These are phyloP conservation scores for Leishmania tarentolae DNA, from an alignment of 208 protist species.

Conservation along the genomic window DNA sequence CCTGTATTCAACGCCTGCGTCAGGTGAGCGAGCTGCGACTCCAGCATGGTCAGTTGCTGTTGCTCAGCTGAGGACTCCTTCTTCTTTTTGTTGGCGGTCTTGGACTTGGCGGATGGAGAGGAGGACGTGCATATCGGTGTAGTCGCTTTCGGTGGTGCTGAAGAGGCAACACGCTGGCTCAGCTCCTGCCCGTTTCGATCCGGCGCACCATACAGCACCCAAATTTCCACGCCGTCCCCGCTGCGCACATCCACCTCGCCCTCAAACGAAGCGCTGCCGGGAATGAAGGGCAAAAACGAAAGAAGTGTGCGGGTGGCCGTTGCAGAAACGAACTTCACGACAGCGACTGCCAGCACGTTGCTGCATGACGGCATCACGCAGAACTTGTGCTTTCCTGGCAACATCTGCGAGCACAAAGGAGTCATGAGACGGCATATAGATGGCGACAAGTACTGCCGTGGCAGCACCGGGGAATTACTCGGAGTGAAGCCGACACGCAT, in stretches of 20 bases:
- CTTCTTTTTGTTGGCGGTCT: constrained; percentile 29
- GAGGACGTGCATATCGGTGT: not conserved
- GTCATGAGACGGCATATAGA: constrained; percentile 71
- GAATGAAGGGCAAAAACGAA: constrained; percentile 58
- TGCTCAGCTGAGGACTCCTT: constrained; percentile 16
- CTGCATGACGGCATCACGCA: constrained; percentile 82
- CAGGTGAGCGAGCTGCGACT: constrained; percentile 23
- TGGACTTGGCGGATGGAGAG: not conserved
- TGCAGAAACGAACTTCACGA: constrained; percentile 32
- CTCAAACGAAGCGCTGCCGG: constrained; percentile 44
- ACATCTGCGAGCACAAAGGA: constrained; percentile 55
- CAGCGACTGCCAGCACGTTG: constrained; percentile 75
- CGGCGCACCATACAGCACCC: constrained; percentile 81
- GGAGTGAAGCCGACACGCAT: constrained; percentile 77
- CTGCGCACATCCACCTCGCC: constrained; percentile 41
- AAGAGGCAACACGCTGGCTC: constrained; percentile 30
- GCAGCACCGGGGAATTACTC: constrained; percentile 50
- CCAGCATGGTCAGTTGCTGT: constrained; percentile 4
- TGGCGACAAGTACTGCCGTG: constrained; percentile 75
- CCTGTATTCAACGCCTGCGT: constrained; percentile 28
- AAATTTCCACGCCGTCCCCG: constrained; percentile 65
- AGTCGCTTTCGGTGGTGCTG: not conserved
- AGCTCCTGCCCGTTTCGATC: constrained; percentile 76
- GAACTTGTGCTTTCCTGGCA: constrained; percentile 48
- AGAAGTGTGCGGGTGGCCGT: constrained; percentile 39